Conservation (phyloP, 495 filamentous ascomycete species). For the Xylaria palmicola region DNA sequence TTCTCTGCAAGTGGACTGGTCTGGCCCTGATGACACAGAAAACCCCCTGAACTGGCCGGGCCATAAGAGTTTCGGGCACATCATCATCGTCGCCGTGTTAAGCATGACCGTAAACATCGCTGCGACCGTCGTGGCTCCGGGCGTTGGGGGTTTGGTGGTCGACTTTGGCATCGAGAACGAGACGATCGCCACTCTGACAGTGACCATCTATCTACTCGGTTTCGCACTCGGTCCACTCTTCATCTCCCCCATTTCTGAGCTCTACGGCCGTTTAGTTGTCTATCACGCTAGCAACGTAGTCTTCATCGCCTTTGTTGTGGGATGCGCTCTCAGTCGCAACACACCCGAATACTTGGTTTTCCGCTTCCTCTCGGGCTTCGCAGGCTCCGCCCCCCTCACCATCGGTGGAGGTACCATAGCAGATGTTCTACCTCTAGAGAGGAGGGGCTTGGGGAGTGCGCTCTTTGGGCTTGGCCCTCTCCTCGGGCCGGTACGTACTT, state of each 20-base stretch:
- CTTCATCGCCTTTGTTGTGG: slow-evolving; percentile 50
- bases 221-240: slow-evolving; percentile 65
- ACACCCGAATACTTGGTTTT: slow-evolving; percentile 45
- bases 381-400: slow-evolving; percentile 48
- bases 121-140: slow-evolving; percentile 53
- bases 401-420: slow-evolving; percentile 39
- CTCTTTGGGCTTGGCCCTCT: slow-evolving; percentile 53
- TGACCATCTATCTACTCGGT: slow-evolving; percentile 55
- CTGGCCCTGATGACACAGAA: slow-evolving; percentile 53
- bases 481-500: slow-evolving; percentile 35
- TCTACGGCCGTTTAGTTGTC: slow-evolving; percentile 59
- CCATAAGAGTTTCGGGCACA: slow-evolving; percentile 33
- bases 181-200: slow-evolving; percentile 52
- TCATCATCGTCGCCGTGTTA: slow-evolving; percentile 5
- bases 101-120: not conserved
- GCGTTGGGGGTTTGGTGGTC: slow-evolving; percentile 46
- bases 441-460: slow-evolving; percentile 52
- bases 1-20: slow-evolving; percentile 34
- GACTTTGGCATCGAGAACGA: slow-evolving; percentile 46
- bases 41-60: slow-evolving; percentile 54
- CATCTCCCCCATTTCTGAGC: slow-evolving; percentile 59
- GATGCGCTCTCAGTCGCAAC: slow-evolving; percentile 33
- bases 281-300: slow-evolving; percentile 56
- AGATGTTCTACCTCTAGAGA: slow-evolving; percentile 36
- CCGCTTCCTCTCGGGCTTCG: slow-evolving; percentile 56